Base-by-base conservation (phyloP, 148 eudicot genomes). In the Nyssa sinensis region DNA sequence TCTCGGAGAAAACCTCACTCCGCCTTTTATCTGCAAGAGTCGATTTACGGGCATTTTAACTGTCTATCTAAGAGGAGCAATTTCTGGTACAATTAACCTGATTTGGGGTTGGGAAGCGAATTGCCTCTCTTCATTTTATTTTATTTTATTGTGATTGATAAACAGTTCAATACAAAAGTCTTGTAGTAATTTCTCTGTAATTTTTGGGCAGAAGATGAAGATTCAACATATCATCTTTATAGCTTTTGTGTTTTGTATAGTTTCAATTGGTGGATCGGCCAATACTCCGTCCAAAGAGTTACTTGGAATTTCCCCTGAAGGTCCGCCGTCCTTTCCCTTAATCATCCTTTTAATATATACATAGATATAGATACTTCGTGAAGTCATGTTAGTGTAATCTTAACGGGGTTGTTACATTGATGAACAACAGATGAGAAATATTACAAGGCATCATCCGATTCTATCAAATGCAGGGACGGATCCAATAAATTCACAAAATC, bases 381-480 rank as follows among this genome's bases (percentile, higher is more conserved):
- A 3, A 9, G 44, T 4, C 44, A 37, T 37, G 44, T 37, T 55
- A 19, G 24, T 55, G 3, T 55, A 24, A 44, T 55, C 17, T 24
- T 25, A 28, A 69, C 29, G 4, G 10, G 7, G 16, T 8, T 30
- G 57, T 25, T 55, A 21, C 24, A 3, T 17, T 0, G 39, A 13
- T 37, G 41, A 5, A 35, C 0, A 30, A 37, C 84, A 94, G 98
- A 92, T 88, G 89, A 79, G 70, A 81, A 72, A 35, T 92, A 84
- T 77, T 94, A 81, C 79, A 82, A 63, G 75, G 69, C 76, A 21
- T 72, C 65, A 59, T 82, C 69, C 19, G 82, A 72, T 31, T 74
- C 81, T 35, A 84, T 94, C 2, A 86, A 81, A 71, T 94, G 98
- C 83, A 92, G 81, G 77, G 97, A 94, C 67, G 98, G 97, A 76